A percentile compares a stretch with the other conserved stretches of the same genome.
These are phyloP conservation scores for Inonotus hispidus DNA, from an alignment of 1,284 basidiomycete species.

Conservation along the genomic window DNA sequence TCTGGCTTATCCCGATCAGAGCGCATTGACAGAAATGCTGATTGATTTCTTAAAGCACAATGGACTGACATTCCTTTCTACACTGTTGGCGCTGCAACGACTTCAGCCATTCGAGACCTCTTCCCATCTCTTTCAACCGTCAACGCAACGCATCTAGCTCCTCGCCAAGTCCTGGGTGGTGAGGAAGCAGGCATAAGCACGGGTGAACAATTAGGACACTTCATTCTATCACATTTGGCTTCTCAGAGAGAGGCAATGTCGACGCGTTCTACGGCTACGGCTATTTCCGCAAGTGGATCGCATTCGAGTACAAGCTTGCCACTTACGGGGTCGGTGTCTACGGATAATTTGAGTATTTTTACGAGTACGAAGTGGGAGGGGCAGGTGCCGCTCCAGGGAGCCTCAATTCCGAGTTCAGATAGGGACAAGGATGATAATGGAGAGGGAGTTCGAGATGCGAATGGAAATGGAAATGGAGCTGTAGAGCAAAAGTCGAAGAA, in stretches of 20 bases:
- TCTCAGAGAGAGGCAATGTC: not conserved
- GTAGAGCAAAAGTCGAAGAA: not conserved
- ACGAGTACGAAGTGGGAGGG: not conserved
- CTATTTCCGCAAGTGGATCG: not conserved
- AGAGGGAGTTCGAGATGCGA: not conserved
- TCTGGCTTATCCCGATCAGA: too few species aligned
- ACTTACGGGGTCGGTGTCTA: not conserved
- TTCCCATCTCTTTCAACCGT: constrained; percentile 23
- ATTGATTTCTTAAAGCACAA: constrained; percentile 22
- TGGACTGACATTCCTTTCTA: constrained; percentile 66
- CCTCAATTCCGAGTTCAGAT: not conserved
- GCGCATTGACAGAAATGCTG: not conserved
- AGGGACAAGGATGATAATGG: not conserved
- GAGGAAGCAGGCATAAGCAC: constrained; percentile 46
- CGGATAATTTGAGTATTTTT: constrained; percentile 3
- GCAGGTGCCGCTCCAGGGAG: not conserved
- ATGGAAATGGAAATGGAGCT: not conserved
- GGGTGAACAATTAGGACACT: constrained; percentile 57
- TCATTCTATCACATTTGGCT: constrained; percentile 38
- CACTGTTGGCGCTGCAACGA: constrained; percentile 65
- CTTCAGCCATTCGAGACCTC: constrained; percentile 39
- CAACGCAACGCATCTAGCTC: constrained; percentile 28
- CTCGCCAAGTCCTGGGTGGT: constrained; percentile 46
- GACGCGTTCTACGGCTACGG: not conserved
- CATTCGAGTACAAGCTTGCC: not conserved